Conservation (phyloP, 176 grass and related monocot species). For the Raddia guianensis region DNA sequence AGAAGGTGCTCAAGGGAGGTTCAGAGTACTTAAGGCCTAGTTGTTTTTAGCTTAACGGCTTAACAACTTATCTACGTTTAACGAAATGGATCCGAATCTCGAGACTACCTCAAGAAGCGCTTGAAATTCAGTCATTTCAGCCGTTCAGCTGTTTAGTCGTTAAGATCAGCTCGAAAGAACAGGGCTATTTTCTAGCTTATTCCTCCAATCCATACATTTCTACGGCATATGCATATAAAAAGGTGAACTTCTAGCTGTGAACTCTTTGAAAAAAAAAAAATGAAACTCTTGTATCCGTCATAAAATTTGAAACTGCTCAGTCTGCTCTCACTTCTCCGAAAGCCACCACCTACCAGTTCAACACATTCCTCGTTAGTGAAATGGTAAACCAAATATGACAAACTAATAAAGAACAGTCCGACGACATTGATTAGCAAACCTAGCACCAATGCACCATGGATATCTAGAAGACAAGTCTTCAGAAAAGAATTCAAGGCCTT, state of each 20-base stretch:
- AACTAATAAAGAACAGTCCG: constrained; percentile 34
- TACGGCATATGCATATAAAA: neutral
- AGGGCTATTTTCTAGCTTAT: neutral
- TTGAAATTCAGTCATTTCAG: too few relatives aligned
- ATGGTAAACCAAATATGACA: constrained; percentile 32
- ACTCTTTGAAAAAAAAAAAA: constrained; percentile 24
- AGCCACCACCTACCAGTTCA: constrained; percentile 5
- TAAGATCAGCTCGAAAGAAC: too few relatives aligned
- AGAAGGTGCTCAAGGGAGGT: neutral
- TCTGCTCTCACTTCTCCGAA: constrained; percentile 10
- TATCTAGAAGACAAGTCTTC: constrained; percentile 8
- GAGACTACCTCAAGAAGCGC: too few relatives aligned
- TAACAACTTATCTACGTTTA: too few relatives aligned
- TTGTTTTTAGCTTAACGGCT: too few relatives aligned
- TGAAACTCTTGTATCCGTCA: neutral
- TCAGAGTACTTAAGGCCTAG: neutral
- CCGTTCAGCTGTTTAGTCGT: too few relatives aligned
- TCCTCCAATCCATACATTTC: neutral
- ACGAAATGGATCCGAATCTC: too few relatives aligned
- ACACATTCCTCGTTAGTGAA: constrained; percentile 27
- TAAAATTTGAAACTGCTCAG: neutral
- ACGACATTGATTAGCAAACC: neutral
- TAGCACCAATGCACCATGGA: neutral
- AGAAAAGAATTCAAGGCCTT: neutral
- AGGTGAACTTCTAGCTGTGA: neutral